Base-by-base conservation (phyloP, 768 basidiomycete genomes). In the Collybia sp. region DNA sequence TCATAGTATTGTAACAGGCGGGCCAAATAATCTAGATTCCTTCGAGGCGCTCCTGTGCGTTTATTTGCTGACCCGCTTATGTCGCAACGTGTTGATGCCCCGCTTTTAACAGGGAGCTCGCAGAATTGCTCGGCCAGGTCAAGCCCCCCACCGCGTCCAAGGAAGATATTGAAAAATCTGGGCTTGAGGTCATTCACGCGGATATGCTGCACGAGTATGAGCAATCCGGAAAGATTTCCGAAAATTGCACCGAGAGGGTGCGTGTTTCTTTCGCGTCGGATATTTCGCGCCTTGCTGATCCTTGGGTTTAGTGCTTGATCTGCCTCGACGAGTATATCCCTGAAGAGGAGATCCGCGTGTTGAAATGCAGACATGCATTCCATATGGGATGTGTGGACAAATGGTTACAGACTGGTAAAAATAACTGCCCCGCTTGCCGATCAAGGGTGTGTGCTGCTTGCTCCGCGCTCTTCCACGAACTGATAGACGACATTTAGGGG, bases 381-480 rank as follows among this genome's bases (percentile, higher is more conserved):
- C 93, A 97, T 59, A 82, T 82, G 57, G 67, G 62, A 16, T 96
- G 93, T 54, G 90, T 96, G 5, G 93, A 96, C 58, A 82, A 75
- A 49, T 95, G 93, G 91, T 70, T 95, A 30, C 77, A 83, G 60
- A 81, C 77, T 5, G 92, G 93, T 2, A 75, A 83, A 46, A 96
- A 96, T 57, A 91, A 90, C 48, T 96, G 93, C 62, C 93, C 93
- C 30, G 90, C 90, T 6, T 96, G 93, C 67, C 83, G 93, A 42
- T 75, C 82, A 30, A 84, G 77, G 72, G 86, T 85, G 43, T 32
- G 76, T 34, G n/a, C n/a, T n/a, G n/a, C n/a, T n/a, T n/a, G n/a
- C n/a, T n/a, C n/a, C n/a, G n/a, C n/a, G n/a, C n/a, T n/a, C n/a
- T n/a, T n/a, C n/a, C n/a, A n/a, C n/a, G n/a, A n/a, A n/a, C n/a